phyloP scores from a whole-genome alignment of 1,284 basidiomycete genomes.

The Rhodotorula sp. region DNA sequence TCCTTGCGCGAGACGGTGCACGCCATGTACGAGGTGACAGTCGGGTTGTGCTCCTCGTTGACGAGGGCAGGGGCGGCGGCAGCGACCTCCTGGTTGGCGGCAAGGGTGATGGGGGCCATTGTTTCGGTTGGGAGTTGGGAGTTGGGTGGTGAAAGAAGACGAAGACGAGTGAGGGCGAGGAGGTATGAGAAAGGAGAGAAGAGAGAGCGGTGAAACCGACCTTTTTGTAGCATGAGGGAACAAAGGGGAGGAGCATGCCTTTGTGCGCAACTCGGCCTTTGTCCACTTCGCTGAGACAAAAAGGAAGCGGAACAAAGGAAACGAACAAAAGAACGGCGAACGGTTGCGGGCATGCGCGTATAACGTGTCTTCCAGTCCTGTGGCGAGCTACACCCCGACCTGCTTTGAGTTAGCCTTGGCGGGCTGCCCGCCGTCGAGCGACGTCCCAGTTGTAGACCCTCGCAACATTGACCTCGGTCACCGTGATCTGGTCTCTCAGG shows the following conservation, averaged over 20 bases:
- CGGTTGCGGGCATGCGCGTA: neutral
- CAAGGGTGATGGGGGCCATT: conserved; percentile 12
- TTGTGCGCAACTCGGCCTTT: no score
- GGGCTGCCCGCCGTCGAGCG: conserved; percentile 49
- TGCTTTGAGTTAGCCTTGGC: no score
- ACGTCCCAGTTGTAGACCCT: conserved; percentile 97
- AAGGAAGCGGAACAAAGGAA: neutral
- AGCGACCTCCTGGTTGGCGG: neutral
- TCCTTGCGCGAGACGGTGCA: conserved; percentile 5
- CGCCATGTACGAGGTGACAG: neutral
- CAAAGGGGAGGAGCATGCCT: neutral
- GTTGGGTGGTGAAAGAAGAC: neutral
- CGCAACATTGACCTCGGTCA: conserved; percentile 98
- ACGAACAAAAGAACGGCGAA: neutral
- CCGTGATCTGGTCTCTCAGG: conserved; percentile 88
- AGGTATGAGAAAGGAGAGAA: no score
- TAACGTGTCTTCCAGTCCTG: neutral
- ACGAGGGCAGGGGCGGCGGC: neutral
- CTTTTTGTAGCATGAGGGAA: neutral
- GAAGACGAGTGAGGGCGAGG: neutral
- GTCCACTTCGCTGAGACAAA: neutral
- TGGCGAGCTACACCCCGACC: no score
- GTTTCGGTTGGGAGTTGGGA: neutral
- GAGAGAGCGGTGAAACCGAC: neutral
- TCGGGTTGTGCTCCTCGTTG: conserved; percentile 14